These are phyloP conservation scores for Poa pratensis DNA, from an alignment of 176 grass and related monocot species.

Conservation along the genomic window DNA sequence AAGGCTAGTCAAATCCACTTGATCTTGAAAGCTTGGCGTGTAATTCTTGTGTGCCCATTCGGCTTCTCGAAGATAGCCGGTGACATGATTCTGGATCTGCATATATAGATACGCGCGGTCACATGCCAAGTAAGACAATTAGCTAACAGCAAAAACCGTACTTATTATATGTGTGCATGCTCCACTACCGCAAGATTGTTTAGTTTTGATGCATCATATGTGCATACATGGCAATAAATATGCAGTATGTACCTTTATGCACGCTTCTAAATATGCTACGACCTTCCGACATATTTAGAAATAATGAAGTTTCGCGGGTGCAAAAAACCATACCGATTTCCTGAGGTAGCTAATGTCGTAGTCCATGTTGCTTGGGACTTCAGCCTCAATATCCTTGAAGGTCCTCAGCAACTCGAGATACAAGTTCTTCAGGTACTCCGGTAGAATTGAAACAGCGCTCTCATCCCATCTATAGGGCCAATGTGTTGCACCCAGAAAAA, in stretches of 20 bases:
- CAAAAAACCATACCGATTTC: not conserved
- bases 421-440: conserved; percentile 26
- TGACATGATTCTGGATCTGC: conserved; percentile 27
- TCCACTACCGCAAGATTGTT: no score
- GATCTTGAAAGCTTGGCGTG: conserved; percentile 39
- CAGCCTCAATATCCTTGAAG: conserved; percentile 23
- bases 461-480: conserved; percentile 22
- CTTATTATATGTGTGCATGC: no score
- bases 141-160: no score
- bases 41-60: conserved; percentile 33
- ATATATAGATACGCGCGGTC: no score
- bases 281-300: no score
- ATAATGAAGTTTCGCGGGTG: no score
- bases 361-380: not conserved
- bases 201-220: no score
- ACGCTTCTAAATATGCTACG: no score
- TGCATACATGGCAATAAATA: no score
- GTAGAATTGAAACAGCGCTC: not conserved
- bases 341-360: not conserved
- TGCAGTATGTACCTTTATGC: no score
- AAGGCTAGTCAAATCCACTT: conserved; percentile 14
- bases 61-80: conserved; percentile 38
- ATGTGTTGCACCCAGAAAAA: not conserved
- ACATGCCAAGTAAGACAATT: no score
- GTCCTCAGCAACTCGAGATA: not conserved